These are phyloP conservation scores for Russula virescens DNA, from an alignment of 768 basidiomycete genomes.

Conservation along the genomic window DNA sequence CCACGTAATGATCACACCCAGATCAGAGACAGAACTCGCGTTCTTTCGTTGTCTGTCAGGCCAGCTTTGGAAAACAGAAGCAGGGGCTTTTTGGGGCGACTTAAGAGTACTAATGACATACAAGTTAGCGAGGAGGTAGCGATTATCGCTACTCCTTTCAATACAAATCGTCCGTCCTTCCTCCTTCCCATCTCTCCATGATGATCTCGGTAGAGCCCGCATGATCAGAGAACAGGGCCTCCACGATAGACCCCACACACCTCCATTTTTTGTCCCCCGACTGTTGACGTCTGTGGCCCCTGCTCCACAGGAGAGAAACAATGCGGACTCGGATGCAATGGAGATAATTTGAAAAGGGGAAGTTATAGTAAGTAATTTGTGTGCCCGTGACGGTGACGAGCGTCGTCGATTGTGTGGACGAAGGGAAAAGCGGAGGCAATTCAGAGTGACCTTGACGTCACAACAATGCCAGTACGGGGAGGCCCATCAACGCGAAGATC, in stretches of 20 bases:
- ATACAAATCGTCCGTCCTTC: too few relatives aligned
- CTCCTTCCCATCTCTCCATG: neutral
- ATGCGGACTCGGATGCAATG: neutral
- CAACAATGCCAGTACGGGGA: neutral
- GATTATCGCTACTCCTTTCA: neutral
- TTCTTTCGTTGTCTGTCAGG: too few relatives aligned
- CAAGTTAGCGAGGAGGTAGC: too few relatives aligned
- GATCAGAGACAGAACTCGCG: neutral
- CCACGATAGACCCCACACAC: neutral
- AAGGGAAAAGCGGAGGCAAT: neutral
- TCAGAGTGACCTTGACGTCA: conserved; percentile 10
- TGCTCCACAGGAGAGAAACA: neutral
- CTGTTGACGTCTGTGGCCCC: neutral
- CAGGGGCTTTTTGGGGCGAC: neutral
- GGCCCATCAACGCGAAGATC: neutral
- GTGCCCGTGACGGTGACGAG: neutral
- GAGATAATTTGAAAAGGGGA: too few relatives aligned
- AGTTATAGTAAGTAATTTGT: too few relatives aligned
- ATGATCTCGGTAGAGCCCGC: conserved; percentile 4
- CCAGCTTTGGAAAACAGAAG: neutral
- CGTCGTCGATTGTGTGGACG: neutral
- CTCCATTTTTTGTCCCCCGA: neutral
- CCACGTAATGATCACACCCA: neutral
- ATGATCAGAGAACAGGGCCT: conserved; percentile 3
- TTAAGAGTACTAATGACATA: neutral